These are phyloP conservation scores for Rhodotorula kratochvilovae DNA, from an alignment of 768 basidiomycete genomes.

Conservation along the genomic window DNA sequence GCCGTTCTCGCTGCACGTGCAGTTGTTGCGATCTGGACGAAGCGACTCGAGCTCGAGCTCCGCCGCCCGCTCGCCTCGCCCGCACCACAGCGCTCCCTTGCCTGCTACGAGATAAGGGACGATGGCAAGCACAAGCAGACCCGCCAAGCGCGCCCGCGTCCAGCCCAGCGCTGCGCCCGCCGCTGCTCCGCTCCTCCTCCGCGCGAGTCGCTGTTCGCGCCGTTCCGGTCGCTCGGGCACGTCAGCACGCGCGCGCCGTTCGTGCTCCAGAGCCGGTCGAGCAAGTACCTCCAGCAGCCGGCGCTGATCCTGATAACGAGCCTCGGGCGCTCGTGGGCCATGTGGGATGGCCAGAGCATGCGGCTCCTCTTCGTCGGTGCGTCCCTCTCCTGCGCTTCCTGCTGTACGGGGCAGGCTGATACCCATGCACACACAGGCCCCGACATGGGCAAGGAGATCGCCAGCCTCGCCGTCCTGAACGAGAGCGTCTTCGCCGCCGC, in stretches of 20 bases:
- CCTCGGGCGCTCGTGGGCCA: constrained; percentile 81
- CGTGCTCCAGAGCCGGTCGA: constrained; percentile 73
- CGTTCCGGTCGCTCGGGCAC: constrained; percentile 91
- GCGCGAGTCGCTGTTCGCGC: constrained; percentile 62
- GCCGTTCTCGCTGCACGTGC: no score
- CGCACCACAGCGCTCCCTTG: no score
- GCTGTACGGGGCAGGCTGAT: not conserved
- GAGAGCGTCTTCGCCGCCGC: constrained; percentile 79
- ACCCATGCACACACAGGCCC: constrained; percentile 58
- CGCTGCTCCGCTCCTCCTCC: not conserved
- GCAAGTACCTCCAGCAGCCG: constrained; percentile 79
- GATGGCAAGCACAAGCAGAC: not conserved
- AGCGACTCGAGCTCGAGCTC: not conserved
- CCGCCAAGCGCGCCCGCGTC: constrained; percentile 9
- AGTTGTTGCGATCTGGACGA: no score
- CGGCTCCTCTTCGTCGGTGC: constrained; percentile 83
- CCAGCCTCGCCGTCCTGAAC: constrained; percentile 72
- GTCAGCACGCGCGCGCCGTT: constrained; percentile 88
- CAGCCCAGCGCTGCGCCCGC: not conserved
- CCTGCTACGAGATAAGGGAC: not conserved
- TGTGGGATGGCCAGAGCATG: constrained; percentile 97
- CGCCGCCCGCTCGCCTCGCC: not conserved
- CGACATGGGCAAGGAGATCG: constrained; percentile 68
- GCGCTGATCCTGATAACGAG: constrained; percentile 79
- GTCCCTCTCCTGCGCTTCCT: constrained; percentile 46